phyloP scores from a whole-genome alignment of 345 rosid genomes.

The Citrus medica region DNA sequence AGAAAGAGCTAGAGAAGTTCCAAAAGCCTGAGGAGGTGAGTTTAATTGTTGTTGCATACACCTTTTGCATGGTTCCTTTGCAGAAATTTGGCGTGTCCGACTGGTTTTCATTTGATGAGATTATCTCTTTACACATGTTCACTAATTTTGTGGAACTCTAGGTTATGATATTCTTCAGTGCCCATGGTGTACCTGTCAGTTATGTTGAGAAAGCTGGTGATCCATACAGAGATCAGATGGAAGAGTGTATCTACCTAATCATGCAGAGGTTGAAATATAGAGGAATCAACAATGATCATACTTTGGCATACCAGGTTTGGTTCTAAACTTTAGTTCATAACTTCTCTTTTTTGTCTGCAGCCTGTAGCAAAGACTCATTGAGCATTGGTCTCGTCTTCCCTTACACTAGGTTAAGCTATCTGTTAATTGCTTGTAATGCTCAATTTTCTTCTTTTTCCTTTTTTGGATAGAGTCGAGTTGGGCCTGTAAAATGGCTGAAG shows the following conservation, averaged over 20 bases:
- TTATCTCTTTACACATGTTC: not conserved
- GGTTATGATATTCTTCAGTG: slow-evolving; percentile 94
- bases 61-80: not conserved
- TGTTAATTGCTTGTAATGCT: not conserved
- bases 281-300: slow-evolving; percentile 69
- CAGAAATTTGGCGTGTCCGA: not conserved
- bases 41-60: slow-evolving; percentile 6
- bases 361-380: not conserved
- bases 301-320: slow-evolving; percentile 83
- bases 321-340: slow-evolving; percentile 9
- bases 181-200: slow-evolving; percentile 94
- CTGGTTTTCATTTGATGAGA: not conserved
- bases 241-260: slow-evolving; percentile 78
- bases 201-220: slow-evolving; percentile 87
- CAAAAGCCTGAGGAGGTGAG: slow-evolving; percentile 71
- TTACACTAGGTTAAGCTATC: not conserved
- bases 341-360: not conserved
- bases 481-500: slow-evolving; percentile 93
- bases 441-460: not conserved
- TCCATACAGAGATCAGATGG: slow-evolving; percentile 96
- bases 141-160: slow-evolving; percentile 24
- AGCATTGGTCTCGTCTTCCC: not conserved
- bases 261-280: slow-evolving; percentile 79
- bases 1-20: slow-evolving; percentile 63
- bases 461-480: slow-evolving; percentile 80